phyloP scores from a whole-genome alignment of 805 yeast genomes.

The Wickerhamomyces bisporus region DNA sequence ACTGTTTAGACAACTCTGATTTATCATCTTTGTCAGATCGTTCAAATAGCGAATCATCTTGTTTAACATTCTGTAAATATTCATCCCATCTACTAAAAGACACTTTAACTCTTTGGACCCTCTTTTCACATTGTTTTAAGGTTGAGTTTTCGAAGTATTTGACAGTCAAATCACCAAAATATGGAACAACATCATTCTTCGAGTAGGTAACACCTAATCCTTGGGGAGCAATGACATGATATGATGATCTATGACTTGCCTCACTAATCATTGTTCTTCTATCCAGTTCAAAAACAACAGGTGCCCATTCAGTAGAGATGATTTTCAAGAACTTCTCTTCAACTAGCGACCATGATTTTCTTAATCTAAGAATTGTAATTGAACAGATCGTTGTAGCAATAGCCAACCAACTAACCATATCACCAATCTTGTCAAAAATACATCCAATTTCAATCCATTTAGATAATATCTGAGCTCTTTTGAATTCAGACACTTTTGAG shows the following conservation, averaged over 20 bases:
- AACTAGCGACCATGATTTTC: conserved; percentile 70
- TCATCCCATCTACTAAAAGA: conserved; percentile 83
- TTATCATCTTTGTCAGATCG: conserved; percentile 17
- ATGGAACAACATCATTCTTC: conserved; percentile 77
- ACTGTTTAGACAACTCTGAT: conserved; percentile 32
- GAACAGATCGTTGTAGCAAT: conserved; percentile 80
- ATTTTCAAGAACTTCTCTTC: conserved; percentile 52
- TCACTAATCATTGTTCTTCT: conserved; percentile 61
- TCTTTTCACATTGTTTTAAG: conserved; percentile 54
- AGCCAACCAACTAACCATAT: conserved; percentile 93
- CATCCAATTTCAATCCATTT: conserved; percentile 87
- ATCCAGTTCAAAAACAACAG: conserved; percentile 84
- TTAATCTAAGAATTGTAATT: conserved; percentile 70
- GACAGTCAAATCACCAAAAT: conserved; percentile 80
- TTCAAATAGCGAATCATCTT: conserved; percentile 29
- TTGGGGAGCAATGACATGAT: conserved; percentile 79
- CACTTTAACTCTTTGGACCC: conserved; percentile 61
- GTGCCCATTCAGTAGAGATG: conserved; percentile 83
- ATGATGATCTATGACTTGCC: conserved; percentile 52
- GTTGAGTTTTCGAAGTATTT: conserved; percentile 29
- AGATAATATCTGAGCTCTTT: conserved; percentile 60
- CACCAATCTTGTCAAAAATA: conserved; percentile 71
- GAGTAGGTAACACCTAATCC: conserved; percentile 76
- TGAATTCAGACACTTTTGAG: conserved; percentile 28
- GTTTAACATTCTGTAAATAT: conserved; percentile 46